phyloP scores from a whole-genome alignment of 768 basidiomycete genomes.

The Russula virescens region DNA sequence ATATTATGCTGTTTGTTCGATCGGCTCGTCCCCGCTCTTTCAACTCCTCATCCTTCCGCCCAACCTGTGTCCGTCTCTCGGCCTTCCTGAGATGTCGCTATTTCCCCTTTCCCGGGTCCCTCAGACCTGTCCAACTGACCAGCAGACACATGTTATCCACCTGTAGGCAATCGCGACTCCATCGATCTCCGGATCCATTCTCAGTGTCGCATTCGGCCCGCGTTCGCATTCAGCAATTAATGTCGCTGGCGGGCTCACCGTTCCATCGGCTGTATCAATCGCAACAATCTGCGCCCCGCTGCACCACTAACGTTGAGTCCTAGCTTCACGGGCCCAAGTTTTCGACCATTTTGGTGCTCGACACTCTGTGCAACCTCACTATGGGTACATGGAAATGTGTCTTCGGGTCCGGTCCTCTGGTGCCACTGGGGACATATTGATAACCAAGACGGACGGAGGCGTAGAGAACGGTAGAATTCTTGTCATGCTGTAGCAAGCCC shows the following conservation, averaged over 20 bases:
- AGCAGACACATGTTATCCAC: slow-evolving; percentile 14
- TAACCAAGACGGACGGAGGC: slow-evolving; percentile 65
- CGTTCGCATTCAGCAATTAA: slow-evolving; percentile 38
- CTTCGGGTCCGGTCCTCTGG: slow-evolving; percentile 58
- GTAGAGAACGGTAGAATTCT: slow-evolving; percentile 68
- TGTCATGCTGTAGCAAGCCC: slow-evolving; percentile 55
- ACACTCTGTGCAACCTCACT: slow-evolving; percentile 64
- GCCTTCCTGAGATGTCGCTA: not conserved
- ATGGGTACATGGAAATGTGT: slow-evolving; percentile 52
- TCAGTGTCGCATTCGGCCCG: slow-evolving; percentile 40
- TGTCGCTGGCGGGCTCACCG: slow-evolving; percentile 39
- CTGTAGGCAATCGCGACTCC: slow-evolving; percentile 32
- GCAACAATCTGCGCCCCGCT: slow-evolving; percentile 72
- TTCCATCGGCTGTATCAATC: slow-evolving; percentile 65
- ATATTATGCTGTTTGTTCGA: slow-evolving; percentile 36
- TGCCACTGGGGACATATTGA: slow-evolving; percentile 65
- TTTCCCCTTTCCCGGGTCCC: slow-evolving; percentile 10
- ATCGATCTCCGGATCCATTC: slow-evolving; percentile 36
- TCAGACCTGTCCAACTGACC: slow-evolving; percentile 17
- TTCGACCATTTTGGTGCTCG: slow-evolving; percentile 59
- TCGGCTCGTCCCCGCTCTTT: slow-evolving; percentile 21
- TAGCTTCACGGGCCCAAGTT: slow-evolving; percentile 42
- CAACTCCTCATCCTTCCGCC: not conserved
- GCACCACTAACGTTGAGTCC: slow-evolving; percentile 27
- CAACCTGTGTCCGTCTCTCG: slow-evolving; percentile 1